Conservation (phyloP, 2,329 filamentous ascomycete species). For the Scedosporium dehoogii region DNA sequence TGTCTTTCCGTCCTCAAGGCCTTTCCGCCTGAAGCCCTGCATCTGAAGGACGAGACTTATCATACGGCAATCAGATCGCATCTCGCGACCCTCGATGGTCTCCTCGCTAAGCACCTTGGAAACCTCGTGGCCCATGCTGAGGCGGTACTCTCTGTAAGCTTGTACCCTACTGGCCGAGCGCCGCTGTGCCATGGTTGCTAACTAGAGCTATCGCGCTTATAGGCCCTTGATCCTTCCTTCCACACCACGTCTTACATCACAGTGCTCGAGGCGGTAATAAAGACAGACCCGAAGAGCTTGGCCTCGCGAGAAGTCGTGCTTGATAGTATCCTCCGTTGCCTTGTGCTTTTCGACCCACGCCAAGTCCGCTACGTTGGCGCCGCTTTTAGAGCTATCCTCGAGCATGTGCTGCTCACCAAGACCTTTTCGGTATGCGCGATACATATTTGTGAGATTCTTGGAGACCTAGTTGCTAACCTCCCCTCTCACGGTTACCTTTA, state of each 20-base stretch:
- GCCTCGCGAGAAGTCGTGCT: constrained; percentile 11
- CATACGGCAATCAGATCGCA: constrained; percentile 3
- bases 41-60: constrained; percentile 4
- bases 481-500: constrained; percentile 14
- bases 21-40: background rate
- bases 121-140: background rate
- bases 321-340: constrained; percentile 32
- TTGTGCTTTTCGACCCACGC: constrained; percentile 36
- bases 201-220: background rate
- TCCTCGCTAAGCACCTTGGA: background rate
- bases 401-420: constrained; percentile 25
- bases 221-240: constrained; percentile 36
- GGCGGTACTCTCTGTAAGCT: constrained; percentile 7
- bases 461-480: constrained; percentile 7
- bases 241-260: constrained; percentile 43
- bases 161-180: background rate
- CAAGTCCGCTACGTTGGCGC: constrained; percentile 42
- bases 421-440: constrained; percentile 30
- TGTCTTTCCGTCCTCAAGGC: constrained; percentile 1
- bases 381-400: constrained; percentile 33
- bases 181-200: constrained; percentile 4
- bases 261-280: constrained; percentile 31
- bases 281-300: constrained; percentile 21
- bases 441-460: background rate
- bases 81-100: background rate